A percentile compares a stretch with the other conserved stretches of the same genome.
Evolutionary conservation across 2,329 filamentous ascomycete genomes (phyloP).

Genomic region (Cladophialophora exuberans): DNA sequence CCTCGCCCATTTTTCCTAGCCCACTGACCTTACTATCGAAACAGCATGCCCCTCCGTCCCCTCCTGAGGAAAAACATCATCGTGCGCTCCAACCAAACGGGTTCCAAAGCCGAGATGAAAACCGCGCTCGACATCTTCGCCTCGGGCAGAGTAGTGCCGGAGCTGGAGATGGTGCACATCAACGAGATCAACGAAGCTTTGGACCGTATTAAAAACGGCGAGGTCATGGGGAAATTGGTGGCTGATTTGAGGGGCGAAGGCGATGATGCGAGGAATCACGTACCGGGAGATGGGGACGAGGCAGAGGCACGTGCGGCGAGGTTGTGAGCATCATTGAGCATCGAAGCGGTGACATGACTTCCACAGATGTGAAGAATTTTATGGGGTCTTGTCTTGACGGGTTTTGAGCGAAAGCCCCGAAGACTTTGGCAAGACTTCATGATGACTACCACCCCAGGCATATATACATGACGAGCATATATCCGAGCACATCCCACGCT

Average conservation of each 20-base stretch:
- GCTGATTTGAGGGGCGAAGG: neutral
- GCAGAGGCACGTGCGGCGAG: no score
- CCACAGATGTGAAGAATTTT: no score
- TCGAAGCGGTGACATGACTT: no score
- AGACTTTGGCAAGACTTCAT: no score
- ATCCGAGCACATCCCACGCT: no score
- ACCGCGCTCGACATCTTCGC: conserved; percentile 6
- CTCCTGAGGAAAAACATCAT: conserved; percentile 11
- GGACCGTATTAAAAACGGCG: conserved; percentile 8
- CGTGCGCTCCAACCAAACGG: conserved; percentile 15
- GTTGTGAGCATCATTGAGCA: no score
- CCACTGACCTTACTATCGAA: neutral
- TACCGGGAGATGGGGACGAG: no score
- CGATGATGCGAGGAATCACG: neutral
- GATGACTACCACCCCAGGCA: no score
- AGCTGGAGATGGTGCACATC: conserved; percentile 12
- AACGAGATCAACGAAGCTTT: conserved; percentile 8
- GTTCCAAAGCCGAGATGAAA: conserved; percentile 11
- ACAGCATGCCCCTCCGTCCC: conserved; percentile 12
- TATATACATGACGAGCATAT: no score
- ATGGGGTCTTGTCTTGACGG: no score
- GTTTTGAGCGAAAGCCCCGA: no score
- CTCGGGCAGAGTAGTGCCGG: conserved; percentile 6
- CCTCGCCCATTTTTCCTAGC: neutral
- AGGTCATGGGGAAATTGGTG: conserved; percentile 16